A percentile compares a stretch with the other conserved stretches of the same genome.
These are phyloP conservation scores for Neurospora sp. DNA, from an alignment of 2,329 filamentous ascomycete genomes.

Conservation along the genomic window DNA sequence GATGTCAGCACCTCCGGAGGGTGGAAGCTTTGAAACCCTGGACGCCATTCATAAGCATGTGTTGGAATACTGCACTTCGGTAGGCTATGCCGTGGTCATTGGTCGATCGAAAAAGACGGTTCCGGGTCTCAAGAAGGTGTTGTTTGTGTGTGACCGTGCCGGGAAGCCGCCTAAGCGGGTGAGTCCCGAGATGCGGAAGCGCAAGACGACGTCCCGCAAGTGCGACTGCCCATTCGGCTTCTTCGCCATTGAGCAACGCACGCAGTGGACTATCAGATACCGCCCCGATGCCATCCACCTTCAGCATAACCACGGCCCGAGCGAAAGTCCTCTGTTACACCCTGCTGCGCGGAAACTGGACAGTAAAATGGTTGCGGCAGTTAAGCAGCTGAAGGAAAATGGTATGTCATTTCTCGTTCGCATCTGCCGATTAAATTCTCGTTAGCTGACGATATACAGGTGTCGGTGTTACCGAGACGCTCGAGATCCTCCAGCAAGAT, in stretches of 20 bases:
- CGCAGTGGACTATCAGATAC: conserved; percentile 57
- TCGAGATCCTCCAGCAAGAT: conserved; percentile 54
- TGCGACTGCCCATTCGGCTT: conserved; percentile 62
- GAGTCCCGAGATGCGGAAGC: conserved; percentile 53
- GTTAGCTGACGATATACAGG: conserved; percentile 29
- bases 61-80: conserved; percentile 54
- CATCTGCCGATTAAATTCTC: neutral
- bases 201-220: conserved; percentile 58
- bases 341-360: conserved; percentile 56
- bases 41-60: conserved; percentile 56
- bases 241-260: conserved; percentile 57
- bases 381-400: conserved; percentile 55
- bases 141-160: conserved; percentile 57
- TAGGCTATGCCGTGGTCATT: conserved; percentile 59
- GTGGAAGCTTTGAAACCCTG: conserved; percentile 52
- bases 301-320: conserved; percentile 54
- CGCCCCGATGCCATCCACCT: conserved; percentile 49
- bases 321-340: conserved; percentile 56
- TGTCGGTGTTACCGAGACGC: conserved; percentile 54
- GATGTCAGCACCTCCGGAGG: conserved; percentile 55
- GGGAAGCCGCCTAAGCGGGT: conserved; percentile 52
- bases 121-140: conserved; percentile 55
- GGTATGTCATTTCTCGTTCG: conserved; percentile 34
- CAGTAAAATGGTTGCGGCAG: conserved; percentile 57
- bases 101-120: conserved; percentile 59